A percentile compares a stretch with the other conserved stretches of the same genome.
Evolutionary conservation across 108 stramenopile species (phyloP).

Genomic region (Hondaea fermentalgiana): DNA sequence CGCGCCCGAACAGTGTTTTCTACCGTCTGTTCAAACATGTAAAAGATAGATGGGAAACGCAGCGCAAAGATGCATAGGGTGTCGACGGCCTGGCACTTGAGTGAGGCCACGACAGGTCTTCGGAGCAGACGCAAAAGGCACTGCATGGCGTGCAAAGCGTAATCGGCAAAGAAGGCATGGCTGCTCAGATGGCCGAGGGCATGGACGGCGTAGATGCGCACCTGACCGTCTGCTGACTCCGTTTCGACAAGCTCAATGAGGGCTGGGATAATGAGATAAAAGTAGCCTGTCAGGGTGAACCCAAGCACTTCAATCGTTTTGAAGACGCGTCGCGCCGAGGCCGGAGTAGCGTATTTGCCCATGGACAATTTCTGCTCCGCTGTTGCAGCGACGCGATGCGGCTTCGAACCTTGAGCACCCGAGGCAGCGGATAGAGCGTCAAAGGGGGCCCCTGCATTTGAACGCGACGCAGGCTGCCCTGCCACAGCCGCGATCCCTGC

Average conservation of each 20-base stretch:
- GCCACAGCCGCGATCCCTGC: background rate
- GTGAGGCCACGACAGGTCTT: background rate
- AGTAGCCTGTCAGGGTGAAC: slow-evolving; percentile 59
- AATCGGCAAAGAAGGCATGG: background rate
- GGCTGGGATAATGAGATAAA: slow-evolving; percentile 71
- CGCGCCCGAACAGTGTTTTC: background rate
- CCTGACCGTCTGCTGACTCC: background rate
- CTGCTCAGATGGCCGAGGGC: background rate
- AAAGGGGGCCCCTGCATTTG: background rate
- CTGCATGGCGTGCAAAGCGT: background rate
- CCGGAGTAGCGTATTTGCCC: background rate
- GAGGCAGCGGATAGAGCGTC: background rate
- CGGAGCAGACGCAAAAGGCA: background rate
- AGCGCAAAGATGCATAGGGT: slow-evolving; percentile 3
- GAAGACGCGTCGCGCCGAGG: slow-evolving; percentile 40
- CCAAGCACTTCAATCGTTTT: slow-evolving; percentile 54
- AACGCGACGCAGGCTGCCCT: background rate
- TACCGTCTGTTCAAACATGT: background rate
- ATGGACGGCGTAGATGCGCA: background rate
- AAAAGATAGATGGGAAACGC: background rate
- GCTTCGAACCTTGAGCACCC: background rate
- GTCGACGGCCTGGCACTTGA: slow-evolving; percentile 15
- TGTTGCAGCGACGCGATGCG: background rate
- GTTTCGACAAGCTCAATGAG: slow-evolving; percentile 54
- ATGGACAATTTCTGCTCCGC: background rate